Evolutionary conservation across 2,329 filamentous ascomycete species (phyloP), one percentile per base, ranked within the genome.

Genomic region (Fusarium mundagurra): DNA sequence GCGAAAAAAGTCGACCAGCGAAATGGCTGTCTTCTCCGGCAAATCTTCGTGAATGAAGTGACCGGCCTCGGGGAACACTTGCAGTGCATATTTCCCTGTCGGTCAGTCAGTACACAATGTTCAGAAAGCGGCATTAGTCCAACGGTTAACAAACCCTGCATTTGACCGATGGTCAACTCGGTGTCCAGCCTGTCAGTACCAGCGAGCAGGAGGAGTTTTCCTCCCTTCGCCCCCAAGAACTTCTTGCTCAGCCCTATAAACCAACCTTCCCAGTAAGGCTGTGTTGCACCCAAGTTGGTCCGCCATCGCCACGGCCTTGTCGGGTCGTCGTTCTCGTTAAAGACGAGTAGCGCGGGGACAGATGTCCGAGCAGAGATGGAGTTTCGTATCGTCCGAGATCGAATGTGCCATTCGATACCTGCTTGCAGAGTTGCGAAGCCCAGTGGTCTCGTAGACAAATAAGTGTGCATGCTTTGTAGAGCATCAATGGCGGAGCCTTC

Each of bases 31-130:
- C 86, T 96, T 97, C 79, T 95, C 93, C 0, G 96, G 95, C 57
- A 96, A 89, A 81, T 99, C 96, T 82, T 99, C 96, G 75, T 99
- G 96, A 64, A 99, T 91, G 79, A 99, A 99, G 82, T 99, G 96
- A 1, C 96, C 96, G 4, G 96, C 95, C 81, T 98, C 94, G 2
- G 96, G 95, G 77, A 98, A 93, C 12, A 99, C 95, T 77, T 98
- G 94, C 51, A 99, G 86, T 65, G 97, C 95, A 80, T 98, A 99
- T 87, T 98, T 98, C 10, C 95, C 92, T 91, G 34, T 65, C 27
- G 13, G 34, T 48, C 22, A n/a, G 65, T 78, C 51, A 78, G 73
- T 59, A 61, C 47, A 39, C 29, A 39, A 18, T 34, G 14, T 48
- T 53, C 33, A n/a, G 22, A 47, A 31, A 24, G 34, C n/a, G 24